Evolutionary conservation across 2,329 filamentous ascomycete genomes (phyloP).

Genomic region (Fusarium humuli): DNA sequence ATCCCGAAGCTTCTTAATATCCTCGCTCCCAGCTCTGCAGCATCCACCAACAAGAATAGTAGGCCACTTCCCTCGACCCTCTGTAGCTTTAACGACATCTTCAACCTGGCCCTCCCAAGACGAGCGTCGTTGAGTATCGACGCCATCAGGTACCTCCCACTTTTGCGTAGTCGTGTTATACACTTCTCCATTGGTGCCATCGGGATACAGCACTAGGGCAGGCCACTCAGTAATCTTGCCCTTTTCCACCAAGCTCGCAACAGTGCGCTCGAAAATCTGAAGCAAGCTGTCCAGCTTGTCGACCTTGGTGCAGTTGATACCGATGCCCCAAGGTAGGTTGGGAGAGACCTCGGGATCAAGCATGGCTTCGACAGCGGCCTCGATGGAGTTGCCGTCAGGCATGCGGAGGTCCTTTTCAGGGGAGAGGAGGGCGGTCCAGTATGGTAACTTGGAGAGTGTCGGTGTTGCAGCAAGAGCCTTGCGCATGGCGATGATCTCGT

Average conservation of each 20-base stretch:
- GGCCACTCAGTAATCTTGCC: constrained; percentile 58
- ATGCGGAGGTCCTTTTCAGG: constrained; percentile 64
- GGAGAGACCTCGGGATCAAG: constrained; percentile 46
- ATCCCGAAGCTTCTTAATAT: constrained; percentile 50
- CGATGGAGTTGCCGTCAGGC: constrained; percentile 65
- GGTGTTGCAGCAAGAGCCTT: constrained; percentile 52
- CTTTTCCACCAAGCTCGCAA: constrained; percentile 53
- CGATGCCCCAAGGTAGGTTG: constrained; percentile 68
- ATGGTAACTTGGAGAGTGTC: constrained; percentile 52
- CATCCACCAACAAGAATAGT: constrained; percentile 65
- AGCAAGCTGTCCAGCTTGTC: constrained; percentile 69
- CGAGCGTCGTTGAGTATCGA: constrained; percentile 28
- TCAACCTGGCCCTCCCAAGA: constrained; percentile 62
- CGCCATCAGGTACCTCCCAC: constrained; percentile 63
- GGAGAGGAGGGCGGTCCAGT: constrained; percentile 74
- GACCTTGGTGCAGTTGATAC: constrained; percentile 77
- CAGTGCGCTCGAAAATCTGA: constrained; percentile 63
- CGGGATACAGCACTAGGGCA: constrained; percentile 72
- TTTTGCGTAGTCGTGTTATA: constrained; percentile 72
- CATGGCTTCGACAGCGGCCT: constrained; percentile 53
- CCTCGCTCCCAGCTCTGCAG: constrained; percentile 60
- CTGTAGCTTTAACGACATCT: constrained; percentile 54
- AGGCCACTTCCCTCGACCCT: constrained; percentile 55
- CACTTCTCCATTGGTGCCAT: constrained; percentile 75
- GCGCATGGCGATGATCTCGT: constrained; percentile 70